phyloP scores from a whole-genome alignment of 179 eudicot genomes.

The Nepenthes alata region DNA sequence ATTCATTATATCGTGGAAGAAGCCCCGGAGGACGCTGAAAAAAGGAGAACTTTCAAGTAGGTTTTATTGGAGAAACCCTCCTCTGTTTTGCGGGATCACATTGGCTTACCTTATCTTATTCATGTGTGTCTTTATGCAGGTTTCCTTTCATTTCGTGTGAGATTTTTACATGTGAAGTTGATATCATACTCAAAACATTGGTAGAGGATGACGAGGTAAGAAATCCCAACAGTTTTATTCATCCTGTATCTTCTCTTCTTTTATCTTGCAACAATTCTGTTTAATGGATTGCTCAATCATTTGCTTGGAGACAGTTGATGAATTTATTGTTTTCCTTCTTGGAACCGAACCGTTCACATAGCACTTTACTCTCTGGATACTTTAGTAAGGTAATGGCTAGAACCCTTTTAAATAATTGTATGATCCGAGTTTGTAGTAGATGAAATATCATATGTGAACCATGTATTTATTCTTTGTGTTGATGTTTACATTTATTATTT shows the following conservation, averaged over 20 bases:
- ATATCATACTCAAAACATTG: slow-evolving; percentile 80
- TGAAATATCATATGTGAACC: neutral
- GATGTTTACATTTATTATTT: neutral
- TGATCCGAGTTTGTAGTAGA: neutral
- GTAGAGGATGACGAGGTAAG: slow-evolving; percentile 89
- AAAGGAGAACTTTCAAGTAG: slow-evolving; percentile 64
- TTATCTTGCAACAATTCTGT: neutral
- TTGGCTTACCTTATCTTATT: neutral
- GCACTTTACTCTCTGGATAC: slow-evolving; percentile 80
- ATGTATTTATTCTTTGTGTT: neutral
- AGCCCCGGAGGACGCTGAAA: slow-evolving; percentile 81
- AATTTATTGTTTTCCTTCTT: slow-evolving; percentile 73
- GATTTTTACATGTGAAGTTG: slow-evolving; percentile 95
- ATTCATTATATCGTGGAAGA: slow-evolving; percentile 78
- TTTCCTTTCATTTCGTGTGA: slow-evolving; percentile 93
- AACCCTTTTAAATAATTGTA: neutral
- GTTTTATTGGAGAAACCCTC: slow-evolving; percentile 4
- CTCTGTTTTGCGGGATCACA: neutral
- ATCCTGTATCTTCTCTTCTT: neutral
- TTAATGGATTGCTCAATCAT: neutral
- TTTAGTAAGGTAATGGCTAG: slow-evolving; percentile 69
- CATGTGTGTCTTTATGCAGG: slow-evolving; percentile 21
- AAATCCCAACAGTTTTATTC: neutral
- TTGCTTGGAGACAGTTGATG: slow-evolving; percentile 52
- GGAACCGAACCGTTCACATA: slow-evolving; percentile 65